Base-by-base conservation (phyloP, 2,329 filamentous ascomycete species). In the Trichoderma koningiopsis region DNA sequence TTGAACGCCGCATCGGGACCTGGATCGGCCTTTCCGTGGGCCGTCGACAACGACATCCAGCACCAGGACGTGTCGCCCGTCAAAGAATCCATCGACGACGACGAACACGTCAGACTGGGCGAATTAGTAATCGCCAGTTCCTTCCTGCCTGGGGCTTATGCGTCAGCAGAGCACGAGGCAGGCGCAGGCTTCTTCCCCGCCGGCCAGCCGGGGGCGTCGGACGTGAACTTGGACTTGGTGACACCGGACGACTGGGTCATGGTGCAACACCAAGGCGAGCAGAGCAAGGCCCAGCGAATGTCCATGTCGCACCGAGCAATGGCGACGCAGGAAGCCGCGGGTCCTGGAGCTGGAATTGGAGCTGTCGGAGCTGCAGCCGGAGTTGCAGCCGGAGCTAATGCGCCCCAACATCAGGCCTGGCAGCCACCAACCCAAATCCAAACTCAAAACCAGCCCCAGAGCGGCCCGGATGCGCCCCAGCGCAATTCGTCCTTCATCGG, bases 401-500 rank as follows among this genome's bases (percentile, higher is more conserved):
- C n/a, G 56, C 22, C 52, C 29, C 35, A 47, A 22, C 27, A 49
- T 29, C n/a, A 67, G 5, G 55, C 71, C 22, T 73, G 72, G 29
- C 64, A 57, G 57, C 43, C 52, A 37, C 60, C 56, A 55, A 53
- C 31, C 27, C 56, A 65, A 56, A 16, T 16, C 37, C 61, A 47
- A 37, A n/a, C 33, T 27, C 57, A 69, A 37, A 37, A 2, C n/a
- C 58, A 52, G 31, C 35, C 71, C 35, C 65, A 55, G 55, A 68
- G 27, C 64, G 70, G 64, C 35, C 68, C 74, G 19, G 74, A 75
- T 58, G 73, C 73, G n/a, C 79, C 81, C 43, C 77, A 81, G 49
- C 81, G 83, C 37, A 78, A 82, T 13, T 80, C 84, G 1, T 87
- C 86, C 1, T 89, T 89, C 71, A 79, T 84, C 27, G 86, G 86